Conservation (phyloP, 106 monocot species). For the Dendrobium chrysotoxum region DNA sequence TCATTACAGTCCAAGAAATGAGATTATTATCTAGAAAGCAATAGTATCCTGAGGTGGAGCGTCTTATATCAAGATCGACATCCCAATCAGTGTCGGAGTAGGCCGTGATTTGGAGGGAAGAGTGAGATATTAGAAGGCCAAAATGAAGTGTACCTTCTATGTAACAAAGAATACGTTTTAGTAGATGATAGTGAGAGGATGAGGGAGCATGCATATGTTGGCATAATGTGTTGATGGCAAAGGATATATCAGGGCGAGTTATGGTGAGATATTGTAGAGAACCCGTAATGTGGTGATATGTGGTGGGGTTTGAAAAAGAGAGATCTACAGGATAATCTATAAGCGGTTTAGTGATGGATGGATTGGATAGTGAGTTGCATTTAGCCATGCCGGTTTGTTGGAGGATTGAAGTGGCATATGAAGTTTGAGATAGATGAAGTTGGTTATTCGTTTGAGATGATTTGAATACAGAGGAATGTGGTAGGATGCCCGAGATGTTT, state of each 20-base stretch:
- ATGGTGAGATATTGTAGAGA: background rate
- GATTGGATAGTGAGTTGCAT: too few relatives aligned
- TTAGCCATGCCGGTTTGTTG: too few relatives aligned
- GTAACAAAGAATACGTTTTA: background rate
- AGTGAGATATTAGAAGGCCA: background rate
- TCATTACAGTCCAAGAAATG: slow-evolving; percentile 1
- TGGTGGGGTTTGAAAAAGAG: background rate
- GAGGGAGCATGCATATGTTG: background rate
- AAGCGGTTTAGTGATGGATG: too few relatives aligned
- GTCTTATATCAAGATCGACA: background rate
- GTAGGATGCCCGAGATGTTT: too few relatives aligned
- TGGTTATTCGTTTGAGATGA: too few relatives aligned
- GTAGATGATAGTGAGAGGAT: background rate
- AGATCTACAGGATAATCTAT: too few relatives aligned
- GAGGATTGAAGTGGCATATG: too few relatives aligned
- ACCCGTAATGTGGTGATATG: background rate
- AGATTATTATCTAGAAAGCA: background rate
- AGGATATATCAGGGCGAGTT: background rate
- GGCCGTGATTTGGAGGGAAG: too few relatives aligned
- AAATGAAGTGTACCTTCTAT: background rate
- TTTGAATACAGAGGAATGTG: too few relatives aligned
- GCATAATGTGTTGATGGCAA: background rate
- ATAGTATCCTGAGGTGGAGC: background rate
- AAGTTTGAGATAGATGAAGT: too few relatives aligned
- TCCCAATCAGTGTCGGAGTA: background rate